phyloP scores from a whole-genome alignment of 345 rosid species.

The Citrus glauca region DNA sequence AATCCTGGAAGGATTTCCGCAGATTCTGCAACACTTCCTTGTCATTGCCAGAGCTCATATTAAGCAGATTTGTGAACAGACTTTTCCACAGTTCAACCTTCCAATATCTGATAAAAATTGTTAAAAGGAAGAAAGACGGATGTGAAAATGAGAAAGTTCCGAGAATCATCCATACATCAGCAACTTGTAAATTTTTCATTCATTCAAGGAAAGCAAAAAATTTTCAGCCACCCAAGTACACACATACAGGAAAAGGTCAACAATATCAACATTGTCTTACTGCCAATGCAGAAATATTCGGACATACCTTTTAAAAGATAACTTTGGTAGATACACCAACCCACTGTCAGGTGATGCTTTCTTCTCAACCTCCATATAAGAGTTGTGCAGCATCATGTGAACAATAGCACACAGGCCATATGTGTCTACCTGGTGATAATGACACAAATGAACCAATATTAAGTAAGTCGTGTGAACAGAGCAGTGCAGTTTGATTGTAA shows the following conservation, averaged over 20 bases:
- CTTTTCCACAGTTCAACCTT: constrained; percentile 70
- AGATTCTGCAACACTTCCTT: constrained; percentile 44
- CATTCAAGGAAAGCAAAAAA: not conserved
- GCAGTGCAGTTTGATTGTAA: constrained; percentile 4
- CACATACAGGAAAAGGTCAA: not conserved
- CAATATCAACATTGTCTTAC: not conserved
- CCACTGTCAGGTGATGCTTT: constrained; percentile 46
- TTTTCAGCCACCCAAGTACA: not conserved
- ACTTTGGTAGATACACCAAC: constrained; percentile 51
- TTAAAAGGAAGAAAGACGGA: not conserved
- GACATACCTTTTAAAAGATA: constrained; percentile 63
- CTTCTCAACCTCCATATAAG: constrained; percentile 67
- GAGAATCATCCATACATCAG: not conserved
- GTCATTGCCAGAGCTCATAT: constrained; percentile 37
- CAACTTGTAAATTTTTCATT: no score
- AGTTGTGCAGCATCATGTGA: constrained; percentile 83
- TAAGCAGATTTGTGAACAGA: constrained; percentile 66
- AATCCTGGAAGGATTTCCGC: constrained; percentile 59
- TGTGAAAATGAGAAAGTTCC: not conserved
- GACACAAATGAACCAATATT: constrained; percentile 5
- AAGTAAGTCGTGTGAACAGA: constrained; percentile 9
- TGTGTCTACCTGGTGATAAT: constrained; percentile 61
- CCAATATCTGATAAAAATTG: constrained; percentile 63
- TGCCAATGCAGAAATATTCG: not conserved
- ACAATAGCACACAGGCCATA: constrained; percentile 78